Conservation (phyloP, 2,329 filamentous ascomycete species). For the Pseudogymnoascus verrucosus region DNA sequence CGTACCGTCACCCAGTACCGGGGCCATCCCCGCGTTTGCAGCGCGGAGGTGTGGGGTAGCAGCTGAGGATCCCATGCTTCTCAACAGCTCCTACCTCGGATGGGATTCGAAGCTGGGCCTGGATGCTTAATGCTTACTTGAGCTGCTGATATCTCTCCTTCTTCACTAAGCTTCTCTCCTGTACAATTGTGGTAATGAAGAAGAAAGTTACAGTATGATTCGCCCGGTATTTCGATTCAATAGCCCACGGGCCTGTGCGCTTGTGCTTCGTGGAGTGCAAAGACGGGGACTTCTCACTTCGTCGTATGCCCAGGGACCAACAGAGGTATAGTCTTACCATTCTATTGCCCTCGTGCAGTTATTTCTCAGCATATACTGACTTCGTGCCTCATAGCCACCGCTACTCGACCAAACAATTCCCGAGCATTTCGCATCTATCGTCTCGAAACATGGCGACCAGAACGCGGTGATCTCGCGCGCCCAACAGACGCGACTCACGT, state of each 20-base stretch:
- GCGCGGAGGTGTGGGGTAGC: not conserved
- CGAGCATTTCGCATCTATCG: conserved; percentile 61
- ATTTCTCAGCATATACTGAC: conserved; percentile 9
- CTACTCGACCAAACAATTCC: conserved; percentile 62
- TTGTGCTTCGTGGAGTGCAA: not conserved
- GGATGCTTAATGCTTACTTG: not conserved
- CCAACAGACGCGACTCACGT: conserved; percentile 55
- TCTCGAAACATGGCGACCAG: conserved; percentile 55
- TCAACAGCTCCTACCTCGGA: not conserved
- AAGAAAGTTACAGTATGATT: not conserved
- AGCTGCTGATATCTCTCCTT: not conserved
- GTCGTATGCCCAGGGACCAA: not conserved
- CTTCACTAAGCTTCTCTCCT: not conserved
- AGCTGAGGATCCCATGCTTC: not conserved
- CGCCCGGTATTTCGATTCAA: not conserved
- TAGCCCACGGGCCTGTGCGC: not conserved
- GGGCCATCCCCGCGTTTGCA: not conserved
- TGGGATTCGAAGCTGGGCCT: not conserved
- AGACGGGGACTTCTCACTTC: not conserved
- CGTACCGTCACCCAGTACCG: not conserved
- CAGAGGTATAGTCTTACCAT: not conserved
- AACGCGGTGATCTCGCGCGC: conserved; percentile 48
- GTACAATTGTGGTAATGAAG: not conserved
- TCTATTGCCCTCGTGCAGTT: not conserved
- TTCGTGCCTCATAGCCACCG: not conserved